Evolutionary conservation across 345 rosid genomes (phyloP), one percentile per base, ranked within the genome.

Genomic region (Sapria himalayana): DNA sequence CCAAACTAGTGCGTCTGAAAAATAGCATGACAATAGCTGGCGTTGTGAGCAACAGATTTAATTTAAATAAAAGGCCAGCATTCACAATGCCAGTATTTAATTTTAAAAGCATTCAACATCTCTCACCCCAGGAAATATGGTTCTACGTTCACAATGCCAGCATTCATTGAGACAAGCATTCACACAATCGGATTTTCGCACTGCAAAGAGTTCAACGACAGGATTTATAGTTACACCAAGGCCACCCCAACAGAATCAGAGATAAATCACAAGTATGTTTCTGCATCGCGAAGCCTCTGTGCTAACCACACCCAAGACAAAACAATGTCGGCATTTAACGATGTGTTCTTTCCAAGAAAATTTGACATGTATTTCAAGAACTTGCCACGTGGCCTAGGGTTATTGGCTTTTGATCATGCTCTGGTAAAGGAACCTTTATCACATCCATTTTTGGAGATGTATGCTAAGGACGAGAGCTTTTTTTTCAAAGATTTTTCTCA

Each of bases 141-240:
- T n/a, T n/a, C n/a, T n/a, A n/a, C n/a, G n/a, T n/a, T n/a, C n/a
- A n/a, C n/a, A n/a, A n/a, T n/a, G n/a, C n/a, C n/a, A n/a, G n/a
- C n/a, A n/a, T n/a, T n/a, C n/a, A n/a, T n/a, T n/a, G n/a, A n/a
- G n/a, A n/a, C n/a, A n/a, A n/a, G n/a, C n/a, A n/a, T n/a, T n/a
- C 81, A 73, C 56, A 73, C 81, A 1, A 73, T 73, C 10, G 81
- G 81, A 22, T 73, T 73, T 47, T 52, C 81, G 9, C 74, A 74
- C 22, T 74, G 81, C 42, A 57, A 38, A 20, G 74, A 70, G 43
- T 74, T 74, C 39, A 19, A 34, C 0, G 48, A 62, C 48, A 32
- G 71, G 25, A 43, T 74, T 12, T 61, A 20, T 34, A 61, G 55
- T 5, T 47, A 19, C 46, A 41, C 50, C 59, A 35, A 35, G 7